Percentiles rank a stretch among this genome's conserved stretches.
Conservation (phyloP, 495 filamentous ascomycete genomes). For the Xylaria bambusicola region DNA sequence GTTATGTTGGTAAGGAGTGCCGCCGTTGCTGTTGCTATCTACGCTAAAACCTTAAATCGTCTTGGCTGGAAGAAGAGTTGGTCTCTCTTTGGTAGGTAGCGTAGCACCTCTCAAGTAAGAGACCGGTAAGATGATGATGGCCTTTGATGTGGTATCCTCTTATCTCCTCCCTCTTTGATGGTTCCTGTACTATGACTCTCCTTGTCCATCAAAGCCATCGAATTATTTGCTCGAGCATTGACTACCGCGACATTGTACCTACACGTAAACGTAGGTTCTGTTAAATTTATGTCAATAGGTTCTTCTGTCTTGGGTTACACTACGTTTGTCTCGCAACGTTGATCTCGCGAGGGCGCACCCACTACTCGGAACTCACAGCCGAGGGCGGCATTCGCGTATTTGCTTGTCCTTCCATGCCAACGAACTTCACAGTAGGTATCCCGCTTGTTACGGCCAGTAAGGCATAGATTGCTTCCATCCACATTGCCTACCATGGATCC, state of each 20-base stretch:
- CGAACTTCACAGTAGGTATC: too few relatives aligned
- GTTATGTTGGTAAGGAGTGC: too few relatives aligned
- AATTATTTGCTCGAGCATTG: neutral
- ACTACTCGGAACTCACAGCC: neutral
- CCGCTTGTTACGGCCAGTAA: neutral
- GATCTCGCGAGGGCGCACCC: neutral
- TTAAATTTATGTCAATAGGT: too few relatives aligned
- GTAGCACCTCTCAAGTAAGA: too few relatives aligned
- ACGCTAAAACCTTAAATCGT: too few relatives aligned
- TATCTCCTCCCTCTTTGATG: neutral
- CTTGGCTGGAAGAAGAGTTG: too few relatives aligned
- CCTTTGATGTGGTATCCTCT: too few relatives aligned
- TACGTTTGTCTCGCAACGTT: neutral
- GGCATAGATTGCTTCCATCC: neutral
- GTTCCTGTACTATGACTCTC: neutral
- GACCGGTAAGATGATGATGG: too few relatives aligned
- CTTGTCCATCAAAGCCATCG: neutral
- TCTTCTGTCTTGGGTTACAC: neutral
- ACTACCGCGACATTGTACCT: neutral
- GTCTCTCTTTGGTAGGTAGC: too few relatives aligned
- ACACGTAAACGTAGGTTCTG: neutral
- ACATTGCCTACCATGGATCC: slow-evolving; percentile 24
- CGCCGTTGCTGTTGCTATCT: too few relatives aligned
- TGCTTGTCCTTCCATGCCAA: too few relatives aligned
- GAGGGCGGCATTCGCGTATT: too few relatives aligned